phyloP scores from a whole-genome alignment of 2,329 filamentous ascomycete genomes.

The Ramichloridium luteum region DNA sequence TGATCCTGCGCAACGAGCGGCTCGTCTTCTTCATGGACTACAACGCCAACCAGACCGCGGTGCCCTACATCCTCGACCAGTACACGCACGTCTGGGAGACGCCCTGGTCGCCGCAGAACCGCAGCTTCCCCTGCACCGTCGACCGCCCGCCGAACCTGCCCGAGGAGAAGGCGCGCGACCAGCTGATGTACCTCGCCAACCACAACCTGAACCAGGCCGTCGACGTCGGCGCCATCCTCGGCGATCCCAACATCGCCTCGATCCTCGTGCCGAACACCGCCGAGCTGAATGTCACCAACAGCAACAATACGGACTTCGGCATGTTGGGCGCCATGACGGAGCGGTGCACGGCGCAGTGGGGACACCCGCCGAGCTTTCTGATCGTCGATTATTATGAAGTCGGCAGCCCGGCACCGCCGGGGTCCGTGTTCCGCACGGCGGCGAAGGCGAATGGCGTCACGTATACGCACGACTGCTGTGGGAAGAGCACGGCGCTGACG shows the following conservation, averaged over 20 bases:
- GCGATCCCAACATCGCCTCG: constrained; percentile 27
- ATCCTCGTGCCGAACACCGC: constrained; percentile 62
- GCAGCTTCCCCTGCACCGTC: constrained; percentile 62
- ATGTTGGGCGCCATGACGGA: constrained; percentile 52
- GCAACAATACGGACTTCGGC: constrained; percentile 45
- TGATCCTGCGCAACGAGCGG: constrained; percentile 56
- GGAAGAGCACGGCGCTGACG: constrained; percentile 17
- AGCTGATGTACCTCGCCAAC: constrained; percentile 70
- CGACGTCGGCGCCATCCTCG: constrained; percentile 41
- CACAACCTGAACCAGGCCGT: constrained; percentile 82
- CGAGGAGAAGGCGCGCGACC: constrained; percentile 37
- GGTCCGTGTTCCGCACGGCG: constrained; percentile 66
- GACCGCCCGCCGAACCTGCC: constrained; percentile 61
- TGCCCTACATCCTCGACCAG: constrained; percentile 77
- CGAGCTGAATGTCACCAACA: constrained; percentile 61
- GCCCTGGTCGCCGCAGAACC: constrained; percentile 61
- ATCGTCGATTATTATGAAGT: constrained; percentile 79
- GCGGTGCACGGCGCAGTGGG: constrained; percentile 53
- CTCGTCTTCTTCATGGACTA: constrained; percentile 79
- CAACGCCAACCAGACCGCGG: constrained; percentile 61
- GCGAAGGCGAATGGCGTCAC: constrained; percentile 60
- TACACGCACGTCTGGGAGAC: constrained; percentile 88
- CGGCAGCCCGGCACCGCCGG: constrained; percentile 46
- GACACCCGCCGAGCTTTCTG: constrained; percentile 60
- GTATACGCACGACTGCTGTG: constrained; percentile 50